Conservation (phyloP, 257 asterid genomes). For the Ocimum tenuiflorum region DNA sequence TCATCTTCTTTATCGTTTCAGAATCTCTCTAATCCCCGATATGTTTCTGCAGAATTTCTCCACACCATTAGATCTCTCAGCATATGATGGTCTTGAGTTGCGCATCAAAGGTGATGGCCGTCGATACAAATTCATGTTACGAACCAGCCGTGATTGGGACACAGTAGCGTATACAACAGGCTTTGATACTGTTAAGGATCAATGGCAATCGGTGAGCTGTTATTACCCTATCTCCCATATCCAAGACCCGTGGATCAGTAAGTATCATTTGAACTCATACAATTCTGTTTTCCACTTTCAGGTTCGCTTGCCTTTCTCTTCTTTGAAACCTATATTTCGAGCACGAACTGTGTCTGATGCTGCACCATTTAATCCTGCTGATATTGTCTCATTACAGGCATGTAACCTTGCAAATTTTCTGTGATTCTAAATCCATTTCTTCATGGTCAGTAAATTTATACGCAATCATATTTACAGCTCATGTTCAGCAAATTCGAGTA, state of each 20-base stretch:
- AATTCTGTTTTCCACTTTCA: slow-evolving; percentile 23
- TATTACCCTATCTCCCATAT: background rate
- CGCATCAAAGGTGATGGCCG: slow-evolving; percentile 83
- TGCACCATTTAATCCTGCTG: slow-evolving; percentile 70
- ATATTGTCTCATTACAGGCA: slow-evolving; percentile 80
- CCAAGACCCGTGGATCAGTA: background rate
- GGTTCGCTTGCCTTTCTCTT: slow-evolving; percentile 78
- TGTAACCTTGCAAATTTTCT: slow-evolving; percentile 4
- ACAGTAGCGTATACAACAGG: slow-evolving; percentile 73
- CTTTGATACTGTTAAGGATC: slow-evolving; percentile 76
- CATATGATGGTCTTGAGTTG: slow-evolving; percentile 88
- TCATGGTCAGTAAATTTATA: background rate
- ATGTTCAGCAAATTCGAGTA: slow-evolving; percentile 96
- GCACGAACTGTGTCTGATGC: slow-evolving; percentile 85
- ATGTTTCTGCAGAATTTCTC: slow-evolving; percentile 60
- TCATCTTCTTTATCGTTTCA: no score
- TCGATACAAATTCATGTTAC: slow-evolving; percentile 73
- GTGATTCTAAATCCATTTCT: background rate
- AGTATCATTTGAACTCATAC: background rate
- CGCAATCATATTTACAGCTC: slow-evolving; percentile 50
- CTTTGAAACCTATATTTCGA: slow-evolving; percentile 84
- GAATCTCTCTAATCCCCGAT: background rate
- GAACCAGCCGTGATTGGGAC: slow-evolving; percentile 92
- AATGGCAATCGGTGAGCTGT: slow-evolving; percentile 78
- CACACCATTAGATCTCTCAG: slow-evolving; percentile 77